Conservation (phyloP, 225 moss, liverwort and hornwort genomes). For the Asterella californica region DNA sequence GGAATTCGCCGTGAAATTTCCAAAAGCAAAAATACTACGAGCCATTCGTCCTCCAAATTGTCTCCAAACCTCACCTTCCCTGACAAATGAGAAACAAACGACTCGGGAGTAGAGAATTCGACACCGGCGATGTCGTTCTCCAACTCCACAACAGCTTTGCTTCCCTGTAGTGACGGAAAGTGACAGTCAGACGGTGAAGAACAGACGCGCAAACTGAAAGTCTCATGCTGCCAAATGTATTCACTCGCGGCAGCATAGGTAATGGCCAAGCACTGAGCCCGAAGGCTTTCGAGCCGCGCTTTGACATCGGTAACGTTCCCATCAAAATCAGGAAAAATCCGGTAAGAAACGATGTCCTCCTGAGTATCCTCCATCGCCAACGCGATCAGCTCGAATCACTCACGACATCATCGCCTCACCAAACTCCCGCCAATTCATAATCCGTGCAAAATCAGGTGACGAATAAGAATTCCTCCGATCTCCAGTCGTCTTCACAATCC, state of each 20-base stretch:
- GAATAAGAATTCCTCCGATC: background rate
- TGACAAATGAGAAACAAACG: slow-evolving; percentile 48
- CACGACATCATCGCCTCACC: background rate
- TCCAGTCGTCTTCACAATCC: background rate
- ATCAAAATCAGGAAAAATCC: slow-evolving; percentile 30
- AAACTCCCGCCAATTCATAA: background rate
- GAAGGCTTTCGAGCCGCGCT: slow-evolving; percentile 45
- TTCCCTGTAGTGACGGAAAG: slow-evolving; percentile 3
- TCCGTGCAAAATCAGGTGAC: background rate
- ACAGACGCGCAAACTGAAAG: slow-evolving; percentile 59
- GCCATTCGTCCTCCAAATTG: slow-evolving; percentile 93
- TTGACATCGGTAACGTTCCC: slow-evolving; percentile 5
- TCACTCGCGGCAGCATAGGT: slow-evolving; percentile 46
- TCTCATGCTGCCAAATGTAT: slow-evolving; percentile 91
- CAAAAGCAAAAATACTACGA: slow-evolving; percentile 59
- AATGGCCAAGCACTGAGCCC: slow-evolving; percentile 35
- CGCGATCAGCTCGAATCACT: background rate
- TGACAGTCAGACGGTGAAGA: slow-evolving; percentile 13
- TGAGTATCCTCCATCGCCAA: slow-evolving; percentile 13
- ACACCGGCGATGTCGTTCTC: slow-evolving; percentile 17
- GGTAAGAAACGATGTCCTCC: slow-evolving; percentile 36
- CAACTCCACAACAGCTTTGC: slow-evolving; percentile 4
- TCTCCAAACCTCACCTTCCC: slow-evolving; percentile 77
- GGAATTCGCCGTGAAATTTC: slow-evolving; percentile 46
- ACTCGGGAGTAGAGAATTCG: slow-evolving; percentile 22